Evolutionary conservation across 1,284 basidiomycete species (phyloP).

Genomic region (Singerocomus rubriflavus): DNA sequence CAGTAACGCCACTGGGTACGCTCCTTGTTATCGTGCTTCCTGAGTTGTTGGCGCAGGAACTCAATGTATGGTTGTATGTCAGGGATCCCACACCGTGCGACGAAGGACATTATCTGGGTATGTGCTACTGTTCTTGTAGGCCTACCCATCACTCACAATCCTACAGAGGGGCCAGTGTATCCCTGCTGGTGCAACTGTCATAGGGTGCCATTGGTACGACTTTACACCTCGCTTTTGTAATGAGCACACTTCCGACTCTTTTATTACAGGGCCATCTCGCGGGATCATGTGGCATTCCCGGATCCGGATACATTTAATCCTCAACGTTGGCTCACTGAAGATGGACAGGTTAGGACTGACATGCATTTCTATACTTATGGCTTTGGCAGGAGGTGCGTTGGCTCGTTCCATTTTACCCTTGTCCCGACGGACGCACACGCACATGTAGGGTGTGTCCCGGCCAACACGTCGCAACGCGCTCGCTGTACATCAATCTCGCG

Average conservation of each 20-base stretch:
- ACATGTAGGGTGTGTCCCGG: conserved; percentile 15
- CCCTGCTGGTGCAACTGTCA: conserved; percentile 10
- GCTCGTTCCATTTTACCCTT: neutral
- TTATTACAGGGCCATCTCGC: conserved; percentile 6
- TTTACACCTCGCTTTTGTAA: neutral
- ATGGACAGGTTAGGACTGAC: conserved; percentile 25
- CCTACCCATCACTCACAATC: neutral
- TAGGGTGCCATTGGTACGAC: conserved; percentile 14
- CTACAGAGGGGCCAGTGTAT: conserved; percentile 16
- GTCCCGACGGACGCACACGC: neutral
- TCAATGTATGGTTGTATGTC: neutral
- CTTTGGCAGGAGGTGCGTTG: conserved; percentile 36
- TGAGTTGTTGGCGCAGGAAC: neutral
- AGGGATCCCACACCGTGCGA: conserved; percentile 37
- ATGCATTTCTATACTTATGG: conserved; percentile 26
- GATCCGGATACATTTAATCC: conserved; percentile 29
- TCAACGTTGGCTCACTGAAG: conserved; percentile 34
- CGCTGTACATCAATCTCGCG: conserved; percentile 37
- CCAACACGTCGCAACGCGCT: conserved; percentile 33
- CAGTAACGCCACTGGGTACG: conserved; percentile 25
- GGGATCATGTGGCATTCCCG: no score
- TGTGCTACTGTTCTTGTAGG: neutral
- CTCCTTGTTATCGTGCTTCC: neutral
- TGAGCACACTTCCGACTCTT: neutral
- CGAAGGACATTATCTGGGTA: conserved; percentile 39